Conservation (phyloP, 768 basidiomycete species). For the Rhodosporidiobolus sp. region DNA sequence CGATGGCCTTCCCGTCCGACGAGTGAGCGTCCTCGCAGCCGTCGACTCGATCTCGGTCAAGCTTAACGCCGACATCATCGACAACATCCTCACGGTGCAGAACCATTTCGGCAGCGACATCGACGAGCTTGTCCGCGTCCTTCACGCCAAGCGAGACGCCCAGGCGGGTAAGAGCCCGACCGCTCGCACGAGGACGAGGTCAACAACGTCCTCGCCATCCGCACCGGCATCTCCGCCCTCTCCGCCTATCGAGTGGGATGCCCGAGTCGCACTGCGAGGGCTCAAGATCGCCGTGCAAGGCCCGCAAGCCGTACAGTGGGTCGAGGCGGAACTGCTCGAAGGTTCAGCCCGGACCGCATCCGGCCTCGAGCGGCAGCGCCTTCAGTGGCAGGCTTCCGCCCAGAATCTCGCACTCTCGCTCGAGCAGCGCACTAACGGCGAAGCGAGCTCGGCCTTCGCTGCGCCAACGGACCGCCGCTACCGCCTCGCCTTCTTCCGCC, state of each 20-base stretch:
- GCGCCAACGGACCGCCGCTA: conserved; percentile 55
- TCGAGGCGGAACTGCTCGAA: conserved; percentile 72
- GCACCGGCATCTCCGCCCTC: no score
- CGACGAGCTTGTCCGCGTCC: conserved; percentile 66
- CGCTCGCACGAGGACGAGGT: neutral
- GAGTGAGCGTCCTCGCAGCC: conserved; percentile 59
- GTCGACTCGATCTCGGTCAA: conserved; percentile 69
- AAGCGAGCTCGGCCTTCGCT: neutral
- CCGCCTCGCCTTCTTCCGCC: conserved; percentile 75
- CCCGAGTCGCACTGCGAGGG: conserved; percentile 58
- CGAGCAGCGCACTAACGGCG: conserved; percentile 53
- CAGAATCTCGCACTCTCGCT: conserved; percentile 80
- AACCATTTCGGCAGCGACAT: conserved; percentile 88
- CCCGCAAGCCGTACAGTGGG: conserved; percentile 64
- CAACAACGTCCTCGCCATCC: neutral
- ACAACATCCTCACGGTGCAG: conserved; percentile 75
- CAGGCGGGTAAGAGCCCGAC: neutral
- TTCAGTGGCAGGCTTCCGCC: conserved; percentile 66
- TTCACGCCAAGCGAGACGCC: conserved; percentile 49
- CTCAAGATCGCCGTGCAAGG: conserved; percentile 77
- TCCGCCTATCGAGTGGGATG: conserved; percentile 13
- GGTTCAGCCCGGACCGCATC: conserved; percentile 55
- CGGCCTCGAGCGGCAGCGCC: conserved; percentile 49
- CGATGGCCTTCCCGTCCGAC: conserved; percentile 13
- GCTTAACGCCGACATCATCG: conserved; percentile 78